Evolutionary conservation across 1,139 yeast species (phyloP), one percentile per base, ranked within the genome.

Genomic region (Suhomyces wounanorum): DNA sequence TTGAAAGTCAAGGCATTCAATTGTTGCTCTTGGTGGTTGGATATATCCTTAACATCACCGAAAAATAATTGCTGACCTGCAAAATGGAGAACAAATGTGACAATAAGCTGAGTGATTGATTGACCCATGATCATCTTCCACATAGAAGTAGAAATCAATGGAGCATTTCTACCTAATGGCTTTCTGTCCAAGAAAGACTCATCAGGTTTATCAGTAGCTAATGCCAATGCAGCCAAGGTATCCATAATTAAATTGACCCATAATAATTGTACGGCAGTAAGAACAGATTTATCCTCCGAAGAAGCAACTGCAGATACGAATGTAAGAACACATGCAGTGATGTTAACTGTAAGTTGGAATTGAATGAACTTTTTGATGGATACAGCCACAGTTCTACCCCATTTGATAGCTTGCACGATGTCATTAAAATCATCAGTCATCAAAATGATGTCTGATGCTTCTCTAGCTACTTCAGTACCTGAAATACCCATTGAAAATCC

Each of bases 241-340:
- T 94, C 99, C 99, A 94, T 94, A 63, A 94, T 94, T 68, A 94
- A 78, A 69, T 94, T 94, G 46, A 94, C 97, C 99, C 99, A 94
- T 58, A 94, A 78, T 61, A 94, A 81, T 71, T 94, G 99, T 43
- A 94, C 99, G 0, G 99, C 99, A 37, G 98, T 92, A 65, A 94
- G 78, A 6, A 94, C 99, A 6, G 97, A 89, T 47, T 80, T 72
- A 60, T 91, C 92, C 47, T 84, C 85, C 31, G 82, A 69, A 3
- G 92, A 84, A 1, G 94, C 90, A 48, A 94, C 95, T 6, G 99
- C 96, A 37, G 97, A 88, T 28, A 94, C 89, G 75, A 95, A 94
- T 0, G 99, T 92, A 57, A 94, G 79, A 4, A 89, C 77, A 59
- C 95, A 97, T 16, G 99, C 99, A 39, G 99, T 94, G 49, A 94